Conservation (phyloP, 2,329 filamentous ascomycete species). For the Biscogniauxia sp. region DNA sequence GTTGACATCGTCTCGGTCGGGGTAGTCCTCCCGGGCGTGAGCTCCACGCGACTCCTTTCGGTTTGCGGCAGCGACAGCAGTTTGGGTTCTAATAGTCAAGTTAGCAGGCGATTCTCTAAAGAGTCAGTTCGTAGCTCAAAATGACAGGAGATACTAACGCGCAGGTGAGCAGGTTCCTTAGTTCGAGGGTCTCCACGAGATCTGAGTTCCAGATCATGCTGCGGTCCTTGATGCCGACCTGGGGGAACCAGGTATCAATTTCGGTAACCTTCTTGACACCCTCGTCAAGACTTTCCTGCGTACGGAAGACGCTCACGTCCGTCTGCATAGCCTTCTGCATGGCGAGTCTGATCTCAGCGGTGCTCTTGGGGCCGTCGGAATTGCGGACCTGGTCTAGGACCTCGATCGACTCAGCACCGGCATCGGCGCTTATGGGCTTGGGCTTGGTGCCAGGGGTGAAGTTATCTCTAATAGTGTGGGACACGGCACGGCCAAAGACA, state of each 20-base stretch:
- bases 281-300: slow-evolving; percentile 88
- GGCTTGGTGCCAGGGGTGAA: slow-evolving; percentile 80
- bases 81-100: slow-evolving; percentile 66
- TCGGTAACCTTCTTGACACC: slow-evolving; percentile 85
- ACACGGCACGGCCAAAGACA: slow-evolving; percentile 95
- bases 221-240: slow-evolving; percentile 95
- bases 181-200: slow-evolving; percentile 91
- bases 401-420: slow-evolving; percentile 82
- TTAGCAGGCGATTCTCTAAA: slow-evolving; percentile 1
- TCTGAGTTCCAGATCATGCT: slow-evolving; percentile 99
- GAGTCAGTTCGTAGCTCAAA: slow-evolving; percentile 9
- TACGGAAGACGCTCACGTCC: slow-evolving; percentile 95
- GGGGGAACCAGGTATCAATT: slow-evolving; percentile 74
- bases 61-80: slow-evolving; percentile 83
- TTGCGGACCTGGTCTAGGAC: slow-evolving; percentile 83
- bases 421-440: slow-evolving; percentile 77
- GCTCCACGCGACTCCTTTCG: slow-evolving; percentile 97
- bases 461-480: slow-evolving; percentile 94
- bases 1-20: slow-evolving; percentile 89
- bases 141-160: slow-evolving; percentile 60
- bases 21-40: slow-evolving; percentile 94
- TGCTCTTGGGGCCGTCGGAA: slow-evolving; percentile 80
- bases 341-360: slow-evolving; percentile 79
- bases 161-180: slow-evolving; percentile 94
- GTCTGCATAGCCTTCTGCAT: slow-evolving; percentile 99